phyloP scores from a whole-genome alignment of 495 filamentous ascomycete species.

The Penicillium canariense region DNA sequence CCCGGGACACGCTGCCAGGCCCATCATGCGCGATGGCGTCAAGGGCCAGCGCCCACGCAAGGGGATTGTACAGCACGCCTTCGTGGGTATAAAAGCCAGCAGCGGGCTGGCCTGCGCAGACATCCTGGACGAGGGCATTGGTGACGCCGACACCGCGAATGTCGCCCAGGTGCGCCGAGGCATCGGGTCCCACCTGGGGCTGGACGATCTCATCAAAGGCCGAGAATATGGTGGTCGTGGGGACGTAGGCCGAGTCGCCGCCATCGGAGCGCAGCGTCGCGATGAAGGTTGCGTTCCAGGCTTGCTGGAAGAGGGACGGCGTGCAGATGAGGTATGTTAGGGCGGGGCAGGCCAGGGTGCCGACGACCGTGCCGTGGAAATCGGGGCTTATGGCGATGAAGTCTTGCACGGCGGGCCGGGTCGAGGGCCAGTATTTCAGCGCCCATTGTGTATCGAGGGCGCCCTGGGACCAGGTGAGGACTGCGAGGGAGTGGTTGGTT shows the following conservation, averaged over 20 bases:
- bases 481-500: too few species aligned
- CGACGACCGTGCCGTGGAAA: too few species aligned
- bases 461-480: slow-evolving; percentile 52
- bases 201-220: slow-evolving; percentile 50
- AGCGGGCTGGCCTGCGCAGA: slow-evolving; percentile 35
- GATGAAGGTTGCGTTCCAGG: slow-evolving; percentile 37
- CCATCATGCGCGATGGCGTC: slow-evolving; percentile 44
- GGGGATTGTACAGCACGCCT: slow-evolving; percentile 42
- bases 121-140: slow-evolving; percentile 43
- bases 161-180: slow-evolving; percentile 41
- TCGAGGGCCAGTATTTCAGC: slow-evolving; percentile 53
- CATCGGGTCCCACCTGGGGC: slow-evolving; percentile 43
- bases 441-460: slow-evolving; percentile 48
- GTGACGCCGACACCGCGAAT: slow-evolving; percentile 37
- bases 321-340: slow-evolving; percentile 20
- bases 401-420: too few species aligned
- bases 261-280: too few species aligned
- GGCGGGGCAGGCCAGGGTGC: slow-evolving; percentile 8
- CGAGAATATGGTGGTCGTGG: too few species aligned
- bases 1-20: slow-evolving; percentile 27
- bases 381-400: too few species aligned
- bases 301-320: slow-evolving; percentile 44
- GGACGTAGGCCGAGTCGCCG: too few species aligned
- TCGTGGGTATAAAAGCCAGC: slow-evolving; percentile 45
- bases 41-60: slow-evolving; percentile 40